Percentiles rank a stretch among this genome's conserved stretches.
Conservation (phyloP, 805 yeast genomes). For the baker's yeast (Saccharomyces cerevisiae) region DNA sequence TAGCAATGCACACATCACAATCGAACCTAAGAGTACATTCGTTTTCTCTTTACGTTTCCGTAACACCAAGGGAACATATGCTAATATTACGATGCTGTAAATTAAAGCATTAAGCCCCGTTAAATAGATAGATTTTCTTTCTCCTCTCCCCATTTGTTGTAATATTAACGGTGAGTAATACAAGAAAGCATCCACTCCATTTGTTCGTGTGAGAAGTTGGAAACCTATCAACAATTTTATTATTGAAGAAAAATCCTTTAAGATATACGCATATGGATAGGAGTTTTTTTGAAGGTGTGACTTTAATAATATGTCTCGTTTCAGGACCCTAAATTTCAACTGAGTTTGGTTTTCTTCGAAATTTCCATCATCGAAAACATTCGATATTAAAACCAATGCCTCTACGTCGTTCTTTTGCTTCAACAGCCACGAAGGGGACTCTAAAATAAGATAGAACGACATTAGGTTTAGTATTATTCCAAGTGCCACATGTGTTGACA, state of each 20-base stretch:
- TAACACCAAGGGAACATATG: constrained; percentile 21
- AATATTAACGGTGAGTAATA: constrained; percentile 91
- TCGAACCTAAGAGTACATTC: constrained; percentile 69
- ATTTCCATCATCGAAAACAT: constrained; percentile 71
- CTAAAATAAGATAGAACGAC: constrained; percentile 47
- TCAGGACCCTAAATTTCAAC: not conserved
- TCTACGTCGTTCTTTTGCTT: constrained; percentile 75
- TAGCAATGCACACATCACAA: constrained; percentile 69
- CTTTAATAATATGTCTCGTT: not conserved
- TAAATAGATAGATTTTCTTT: constrained; percentile 81
- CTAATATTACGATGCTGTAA: constrained; percentile 60
- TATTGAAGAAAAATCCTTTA: constrained; percentile 31
- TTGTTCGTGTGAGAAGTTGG: constrained; percentile 85
- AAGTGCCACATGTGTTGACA: constrained; percentile 20
- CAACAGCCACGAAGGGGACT: constrained; percentile 84
- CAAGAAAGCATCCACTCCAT: constrained; percentile 87
- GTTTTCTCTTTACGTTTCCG: constrained; percentile 30
- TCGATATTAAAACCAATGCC: constrained; percentile 78
- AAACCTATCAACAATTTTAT: constrained; percentile 54
- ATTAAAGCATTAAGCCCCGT: constrained; percentile 70
- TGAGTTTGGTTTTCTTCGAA: not conserved
- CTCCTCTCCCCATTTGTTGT: constrained; percentile 92
- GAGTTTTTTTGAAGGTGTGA: constrained; percentile 73
- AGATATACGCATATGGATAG: constrained; percentile 70
- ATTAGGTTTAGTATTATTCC: constrained; percentile 13